These are phyloP conservation scores for Lactarius psammicola DNA, from an alignment of 768 basidiomycete species.

Conservation along the genomic window DNA sequence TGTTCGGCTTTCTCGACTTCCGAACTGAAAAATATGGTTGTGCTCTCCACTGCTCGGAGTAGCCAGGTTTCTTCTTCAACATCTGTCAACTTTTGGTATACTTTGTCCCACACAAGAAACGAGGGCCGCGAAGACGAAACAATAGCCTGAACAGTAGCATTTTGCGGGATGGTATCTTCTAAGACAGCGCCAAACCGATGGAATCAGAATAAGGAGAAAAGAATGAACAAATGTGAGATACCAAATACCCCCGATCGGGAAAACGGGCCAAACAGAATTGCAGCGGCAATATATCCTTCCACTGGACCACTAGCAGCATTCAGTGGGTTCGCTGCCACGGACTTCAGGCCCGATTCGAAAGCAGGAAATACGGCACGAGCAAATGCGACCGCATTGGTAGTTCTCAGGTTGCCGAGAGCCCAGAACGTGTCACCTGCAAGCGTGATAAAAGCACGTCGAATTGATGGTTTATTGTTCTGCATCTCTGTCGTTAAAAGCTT, in stretches of 20 bases:
- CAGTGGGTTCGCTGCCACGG: slow-evolving; percentile 57
- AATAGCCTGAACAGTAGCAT: slow-evolving; percentile 49
- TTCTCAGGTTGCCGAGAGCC: slow-evolving; percentile 40
- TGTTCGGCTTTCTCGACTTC: slow-evolving; percentile 54
- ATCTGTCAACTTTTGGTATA: slow-evolving; percentile 68
- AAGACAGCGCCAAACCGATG: slow-evolving; percentile 28
- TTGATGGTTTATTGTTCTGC: slow-evolving; percentile 59
- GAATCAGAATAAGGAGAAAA: slow-evolving; percentile 22
- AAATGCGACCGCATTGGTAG: slow-evolving; percentile 49
- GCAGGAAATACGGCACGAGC: slow-evolving; percentile 54
- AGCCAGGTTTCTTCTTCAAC: slow-evolving; percentile 74
- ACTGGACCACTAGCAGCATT: slow-evolving; percentile 62
- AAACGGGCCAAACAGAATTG: slow-evolving; percentile 64
- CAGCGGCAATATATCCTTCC: slow-evolving; percentile 80
- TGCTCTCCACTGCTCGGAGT: slow-evolving; percentile 57
- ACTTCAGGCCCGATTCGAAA: slow-evolving; percentile 70
- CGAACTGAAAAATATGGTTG: slow-evolving; percentile 45
- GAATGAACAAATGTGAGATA: slow-evolving; percentile 37
- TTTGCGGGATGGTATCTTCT: slow-evolving; percentile 51
- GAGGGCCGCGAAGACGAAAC: slow-evolving; percentile 63
- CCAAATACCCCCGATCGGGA: slow-evolving; percentile 51
- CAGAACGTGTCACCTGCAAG: slow-evolving; percentile 63
- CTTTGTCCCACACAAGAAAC: slow-evolving; percentile 86
- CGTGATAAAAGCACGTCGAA: slow-evolving; percentile 59
- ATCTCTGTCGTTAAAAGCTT: slow-evolving; percentile 69